Base-by-base conservation (phyloP, 179 eudicot genomes). In the Spinacia oleracea region DNA sequence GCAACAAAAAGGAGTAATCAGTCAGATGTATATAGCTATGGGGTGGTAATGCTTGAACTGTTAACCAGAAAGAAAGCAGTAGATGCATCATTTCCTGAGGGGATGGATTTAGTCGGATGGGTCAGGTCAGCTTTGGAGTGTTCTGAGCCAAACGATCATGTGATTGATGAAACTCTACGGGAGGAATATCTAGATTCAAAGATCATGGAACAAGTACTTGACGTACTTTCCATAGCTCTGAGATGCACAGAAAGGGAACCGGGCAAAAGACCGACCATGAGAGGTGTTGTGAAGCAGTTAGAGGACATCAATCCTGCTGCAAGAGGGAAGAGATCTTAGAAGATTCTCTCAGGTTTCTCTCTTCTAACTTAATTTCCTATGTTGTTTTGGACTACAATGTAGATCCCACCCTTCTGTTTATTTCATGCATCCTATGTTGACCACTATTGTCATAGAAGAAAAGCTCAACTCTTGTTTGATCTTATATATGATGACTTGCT, bases 11-110 rank as follows among this genome's bases (percentile, higher is more conserved):
- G 70, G 74, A 83, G 88, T 74, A 88, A 63, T 83, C 92, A 89
- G 76, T 80, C 92, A 0, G 97, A 92, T 77, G 97, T 92, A 11
- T 92, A 90, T 75, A 89, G 92, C 77, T 92, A 89, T 68, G 94
- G 94, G 31, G 88, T 91, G 73, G 92, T 91, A 53, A 51, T 91
- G 82, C 84, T 91, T 70, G 93, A 89, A 77, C 67, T 92, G 72
- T 65, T 92, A 50, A 89, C 89, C 5, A 58, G 92, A 70, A 90
- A 84, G 84, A 82, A 78, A 82, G 86, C 90, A 31, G 71, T 86
- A 23, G 92, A 85, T 77, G 84, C 86, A 59, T 88, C 90, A 38
- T 84, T 89, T 56, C 43, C 66, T 1, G 88, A 80, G 69, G 88
- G 80, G 71, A 32, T 65, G 56, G 88, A 88, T 77, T 81, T 90